Evolutionary conservation across 768 basidiomycete species (phyloP).

Genomic region (Rhizopogon sp.): DNA sequence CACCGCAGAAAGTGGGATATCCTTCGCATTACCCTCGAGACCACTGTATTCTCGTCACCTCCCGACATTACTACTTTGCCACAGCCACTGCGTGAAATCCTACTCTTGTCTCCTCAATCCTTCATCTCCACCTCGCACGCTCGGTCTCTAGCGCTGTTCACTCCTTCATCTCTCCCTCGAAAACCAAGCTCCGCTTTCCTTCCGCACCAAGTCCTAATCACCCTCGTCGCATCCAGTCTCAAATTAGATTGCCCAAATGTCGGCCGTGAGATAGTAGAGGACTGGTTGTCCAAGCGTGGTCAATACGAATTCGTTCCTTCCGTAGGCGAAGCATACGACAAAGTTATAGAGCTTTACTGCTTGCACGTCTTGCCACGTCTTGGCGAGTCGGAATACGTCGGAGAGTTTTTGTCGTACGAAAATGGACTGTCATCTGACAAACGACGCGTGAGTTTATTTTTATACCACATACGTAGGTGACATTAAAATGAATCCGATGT

Average conservation of each 20-base stretch:
- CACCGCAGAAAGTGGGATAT: constrained; percentile 83
- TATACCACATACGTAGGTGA: background rate
- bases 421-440: constrained; percentile 47
- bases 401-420: constrained; percentile 73
- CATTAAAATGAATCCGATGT: constrained; percentile 9
- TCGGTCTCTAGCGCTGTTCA: constrained; percentile 67
- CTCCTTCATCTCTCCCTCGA: constrained; percentile 38
- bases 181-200: constrained; percentile 50
- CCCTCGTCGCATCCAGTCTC: constrained; percentile 65
- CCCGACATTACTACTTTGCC: constrained; percentile 42
- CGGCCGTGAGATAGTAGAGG: constrained; percentile 65
- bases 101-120: constrained; percentile 54
- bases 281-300: constrained; percentile 67
- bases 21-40: constrained; percentile 77
- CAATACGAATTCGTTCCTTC: constrained; percentile 26
- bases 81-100: constrained; percentile 42
- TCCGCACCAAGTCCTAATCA: constrained; percentile 64
- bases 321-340: constrained; percentile 58
- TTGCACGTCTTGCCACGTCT: constrained; percentile 67
- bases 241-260: constrained; percentile 58
- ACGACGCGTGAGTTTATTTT: constrained; percentile 43
- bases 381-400: constrained; percentile 76
- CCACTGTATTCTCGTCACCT: constrained; percentile 59
- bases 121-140: constrained; percentile 52
- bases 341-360: constrained; percentile 73